Conservation (phyloP, 2,329 filamentous ascomycete species). For the Orbilia blumenaviensis region DNA sequence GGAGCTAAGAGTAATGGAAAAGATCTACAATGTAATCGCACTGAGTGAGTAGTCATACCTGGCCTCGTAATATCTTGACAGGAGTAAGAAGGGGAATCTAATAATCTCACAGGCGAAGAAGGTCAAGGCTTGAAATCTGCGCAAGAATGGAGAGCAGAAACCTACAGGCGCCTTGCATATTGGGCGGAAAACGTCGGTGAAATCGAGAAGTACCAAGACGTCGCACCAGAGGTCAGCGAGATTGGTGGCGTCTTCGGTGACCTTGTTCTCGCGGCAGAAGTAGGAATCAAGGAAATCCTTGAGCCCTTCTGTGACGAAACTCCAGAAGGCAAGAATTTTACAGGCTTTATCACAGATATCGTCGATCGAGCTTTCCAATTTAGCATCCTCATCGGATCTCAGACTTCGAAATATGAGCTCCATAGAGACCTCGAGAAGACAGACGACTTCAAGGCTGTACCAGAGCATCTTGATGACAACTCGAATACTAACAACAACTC, state of each 20-base stretch:
- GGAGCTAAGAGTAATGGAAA: constrained; percentile 20
- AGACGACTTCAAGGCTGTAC: constrained; percentile 33
- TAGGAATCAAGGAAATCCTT: constrained; percentile 20
- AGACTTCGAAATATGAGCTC: constrained; percentile 30
- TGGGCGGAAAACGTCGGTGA: constrained; percentile 34
- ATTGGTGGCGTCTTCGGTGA: not conserved
- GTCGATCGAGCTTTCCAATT: constrained; percentile 41
- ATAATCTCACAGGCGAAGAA: constrained; percentile 15
- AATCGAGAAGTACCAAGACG: constrained; percentile 12
- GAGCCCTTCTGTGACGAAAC: constrained; percentile 37
- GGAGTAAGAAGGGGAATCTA: not conserved
- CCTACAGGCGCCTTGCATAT: constrained; percentile 30
- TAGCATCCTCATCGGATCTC: constrained; percentile 46
- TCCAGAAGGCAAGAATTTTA: constrained; percentile 23
- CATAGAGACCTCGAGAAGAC: not conserved
- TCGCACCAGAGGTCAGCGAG: constrained; percentile 12
- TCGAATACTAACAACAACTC: not conserved
- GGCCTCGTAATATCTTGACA: not conserved
- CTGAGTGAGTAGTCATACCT: constrained; percentile 15
- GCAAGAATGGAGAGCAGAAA: constrained; percentile 38
- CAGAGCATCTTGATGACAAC: constrained; percentile 29
- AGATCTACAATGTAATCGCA: constrained; percentile 23
- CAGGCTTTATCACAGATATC: constrained; percentile 15
- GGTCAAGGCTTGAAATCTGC: constrained; percentile 30
- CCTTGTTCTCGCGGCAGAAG: constrained; percentile 15